Percentiles rank a stretch among this genome's conserved stretches.
These are phyloP conservation scores for Fusarium sp. DNA, from an alignment of 2,329 filamentous ascomycete species.

Conservation along the genomic window DNA sequence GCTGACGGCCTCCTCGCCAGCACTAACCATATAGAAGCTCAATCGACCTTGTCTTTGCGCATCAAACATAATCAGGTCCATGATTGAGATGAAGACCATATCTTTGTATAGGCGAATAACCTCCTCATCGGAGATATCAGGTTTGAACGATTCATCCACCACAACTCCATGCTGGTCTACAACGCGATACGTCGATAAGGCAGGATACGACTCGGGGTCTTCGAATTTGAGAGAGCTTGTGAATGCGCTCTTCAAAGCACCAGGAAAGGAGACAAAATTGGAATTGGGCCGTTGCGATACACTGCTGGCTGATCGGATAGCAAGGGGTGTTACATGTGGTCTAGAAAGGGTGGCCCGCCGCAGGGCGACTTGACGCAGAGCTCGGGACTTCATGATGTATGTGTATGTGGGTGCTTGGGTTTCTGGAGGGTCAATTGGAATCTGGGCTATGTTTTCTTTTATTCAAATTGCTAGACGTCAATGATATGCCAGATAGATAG, in stretches of 20 bases:
- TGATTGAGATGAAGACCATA: conserved; percentile 78
- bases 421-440: neutral
- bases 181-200: conserved; percentile 90
- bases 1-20: conserved; percentile 93
- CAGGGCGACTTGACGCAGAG: conserved; percentile 45
- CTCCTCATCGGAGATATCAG: conserved; percentile 73
- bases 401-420: neutral
- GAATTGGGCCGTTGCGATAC: conserved; percentile 67
- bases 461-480: conserved; percentile 8
- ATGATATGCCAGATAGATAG: conserved; percentile 13
- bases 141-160: conserved; percentile 76
- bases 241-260: conserved; percentile 95
- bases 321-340: conserved; percentile 32
- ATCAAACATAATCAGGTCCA: conserved; percentile 99
- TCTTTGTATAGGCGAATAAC: conserved; percentile 70
- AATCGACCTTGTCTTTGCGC: conserved; percentile 93
- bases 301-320: conserved; percentile 55
- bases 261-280: conserved; percentile 78
- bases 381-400: conserved; percentile 48
- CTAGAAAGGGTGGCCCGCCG: conserved; percentile 40
- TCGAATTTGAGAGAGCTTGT: conserved; percentile 82
- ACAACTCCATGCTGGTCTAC: conserved; percentile 89
- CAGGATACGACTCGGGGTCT: conserved; percentile 74
- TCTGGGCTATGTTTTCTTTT: conserved; percentile 9
- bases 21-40: conserved; percentile 97